phyloP scores from a whole-genome alignment of 1,284 basidiomycete genomes.

The Pterula multifida region DNA sequence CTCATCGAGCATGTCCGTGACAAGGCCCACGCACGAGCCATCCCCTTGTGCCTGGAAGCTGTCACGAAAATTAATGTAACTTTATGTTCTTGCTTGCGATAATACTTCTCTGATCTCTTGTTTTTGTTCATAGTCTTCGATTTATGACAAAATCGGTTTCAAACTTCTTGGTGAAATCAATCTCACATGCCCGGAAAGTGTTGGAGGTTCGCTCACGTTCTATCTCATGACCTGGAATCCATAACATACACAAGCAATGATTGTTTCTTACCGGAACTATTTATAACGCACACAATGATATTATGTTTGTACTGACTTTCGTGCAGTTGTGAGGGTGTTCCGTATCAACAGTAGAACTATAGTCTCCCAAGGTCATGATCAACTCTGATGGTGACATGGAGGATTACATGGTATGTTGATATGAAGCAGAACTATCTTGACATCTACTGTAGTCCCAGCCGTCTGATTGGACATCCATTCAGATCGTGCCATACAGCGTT shows the following conservation, averaged over 20 bases:
- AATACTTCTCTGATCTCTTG: not conserved
- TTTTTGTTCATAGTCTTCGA: not conserved
- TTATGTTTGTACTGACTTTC: not conserved
- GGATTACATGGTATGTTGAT: not conserved
- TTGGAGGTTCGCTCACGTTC: not conserved
- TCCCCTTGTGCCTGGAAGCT: not conserved
- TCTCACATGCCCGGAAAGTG: not conserved
- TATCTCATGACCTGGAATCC: not conserved
- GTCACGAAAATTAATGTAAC: not conserved
- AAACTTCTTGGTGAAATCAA: not conserved
- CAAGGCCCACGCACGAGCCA: not conserved
- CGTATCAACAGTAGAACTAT: too few species aligned
- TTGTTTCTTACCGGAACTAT: not conserved
- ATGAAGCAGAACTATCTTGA: too few species aligned
- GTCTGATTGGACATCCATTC: too few species aligned
- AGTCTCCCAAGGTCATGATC: not conserved
- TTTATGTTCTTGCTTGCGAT: not conserved
- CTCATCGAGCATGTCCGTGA: not conserved
- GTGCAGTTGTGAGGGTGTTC: not conserved
- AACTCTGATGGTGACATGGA: not conserved
- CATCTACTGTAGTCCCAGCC: too few species aligned
- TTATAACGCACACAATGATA: not conserved
- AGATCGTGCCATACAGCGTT: too few species aligned
- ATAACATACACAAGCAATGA: not conserved
- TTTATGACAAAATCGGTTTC: not conserved